Evolutionary conservation across 2,329 filamentous ascomycete genomes (phyloP), one percentile per base, ranked within the genome.

Genomic region (Fonsecaea multimorphosa): DNA sequence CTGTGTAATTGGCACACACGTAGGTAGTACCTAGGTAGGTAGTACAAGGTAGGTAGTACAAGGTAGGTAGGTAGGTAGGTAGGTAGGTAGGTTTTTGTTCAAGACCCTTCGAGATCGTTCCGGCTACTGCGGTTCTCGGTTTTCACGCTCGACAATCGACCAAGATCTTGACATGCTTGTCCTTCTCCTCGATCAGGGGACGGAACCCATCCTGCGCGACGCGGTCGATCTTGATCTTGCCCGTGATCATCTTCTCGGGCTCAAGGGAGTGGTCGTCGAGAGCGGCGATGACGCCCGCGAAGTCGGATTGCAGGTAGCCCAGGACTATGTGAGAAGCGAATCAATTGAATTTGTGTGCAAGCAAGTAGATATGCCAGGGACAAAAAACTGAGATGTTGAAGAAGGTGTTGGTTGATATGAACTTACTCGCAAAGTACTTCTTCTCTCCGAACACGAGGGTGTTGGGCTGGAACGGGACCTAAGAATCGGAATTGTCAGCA

Each of bases 101-200:
- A n/a, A n/a, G n/a, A n/a, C n/a, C n/a, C n/a, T n/a, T n/a, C n/a
- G n/a, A n/a, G n/a, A n/a, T n/a, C n/a, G n/a, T n/a, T n/a, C n/a
- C n/a, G n/a, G n/a, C n/a, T n/a, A n/a, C n/a, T n/a, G n/a, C n/a
- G n/a, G n/a, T n/a, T n/a, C n/a, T n/a, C n/a, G n/a, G n/a, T 31
- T 31, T 46, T 60, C 38, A 70, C 19, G 58, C 65, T 44, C 67
- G 51, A 29, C 65, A 69, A 58, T 73, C 70, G 8, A 89, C 84
- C 53, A 89, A 69, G 32, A 89, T 85, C 76, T 89, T 89, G 31
- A 88, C 85, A 71, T 89, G 85, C 60, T 82, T 84, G 53, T 88
- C 85, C 71, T 86, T 87, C 67, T 89, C 82, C 6, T 84, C 76
- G 36, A 88, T 83, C 61, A 89, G 75, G 0, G 84, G 80, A 63